These are phyloP conservation scores for Gracilaria caudata DNA, from an alignment of 23 red algal genomes.

Conservation along the genomic window DNA sequence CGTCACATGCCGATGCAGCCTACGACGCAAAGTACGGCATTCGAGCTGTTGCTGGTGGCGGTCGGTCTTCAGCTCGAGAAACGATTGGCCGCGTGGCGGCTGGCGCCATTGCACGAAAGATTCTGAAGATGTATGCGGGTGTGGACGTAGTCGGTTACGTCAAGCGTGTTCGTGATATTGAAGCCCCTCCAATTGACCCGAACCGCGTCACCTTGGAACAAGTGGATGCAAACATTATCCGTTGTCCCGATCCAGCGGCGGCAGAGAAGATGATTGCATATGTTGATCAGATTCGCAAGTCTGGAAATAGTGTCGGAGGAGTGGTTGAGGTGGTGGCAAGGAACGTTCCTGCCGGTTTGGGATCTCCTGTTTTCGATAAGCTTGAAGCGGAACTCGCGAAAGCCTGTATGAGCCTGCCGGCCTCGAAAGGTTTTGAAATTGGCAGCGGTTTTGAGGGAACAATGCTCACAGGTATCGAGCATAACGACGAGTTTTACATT, in stretches of 20 bases:
- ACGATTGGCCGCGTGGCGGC: constrained; percentile 98
- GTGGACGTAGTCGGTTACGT: constrained; percentile 93
- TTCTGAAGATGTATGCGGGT: constrained; percentile 75
- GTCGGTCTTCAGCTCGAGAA: constrained; percentile 89
- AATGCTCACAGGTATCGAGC: constrained; percentile 85
- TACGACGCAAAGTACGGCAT: constrained; percentile 99
- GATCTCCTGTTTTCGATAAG: constrained; percentile 97
- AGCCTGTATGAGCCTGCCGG: constrained; percentile 93
- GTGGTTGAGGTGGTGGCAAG: constrained; percentile 89
- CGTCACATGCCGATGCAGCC: constrained; percentile 94
- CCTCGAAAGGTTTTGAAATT: constrained; percentile 96
- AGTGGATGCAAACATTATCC: constrained; percentile 92
- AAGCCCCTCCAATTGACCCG: constrained; percentile 68
- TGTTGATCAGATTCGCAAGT: constrained; percentile 88
- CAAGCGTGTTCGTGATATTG: constrained; percentile 83
- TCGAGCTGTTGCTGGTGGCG: constrained; percentile 93
- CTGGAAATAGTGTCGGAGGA: constrained; percentile 92
- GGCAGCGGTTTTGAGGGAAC: constrained; percentile 95
- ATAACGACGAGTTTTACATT: constrained; percentile 96
- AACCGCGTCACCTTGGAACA: constrained; percentile 74
- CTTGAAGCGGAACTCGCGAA: constrained; percentile 98
- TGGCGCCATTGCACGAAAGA: constrained; percentile 87
- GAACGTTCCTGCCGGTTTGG: constrained; percentile 95
- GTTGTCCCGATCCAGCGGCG: constrained; percentile 76
- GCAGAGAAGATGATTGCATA: constrained; percentile 92